Evolutionary conservation across 2,329 filamentous ascomycete species (phyloP), one percentile per base, ranked within the genome.

Genomic region (Verticillium tricorpus): DNA sequence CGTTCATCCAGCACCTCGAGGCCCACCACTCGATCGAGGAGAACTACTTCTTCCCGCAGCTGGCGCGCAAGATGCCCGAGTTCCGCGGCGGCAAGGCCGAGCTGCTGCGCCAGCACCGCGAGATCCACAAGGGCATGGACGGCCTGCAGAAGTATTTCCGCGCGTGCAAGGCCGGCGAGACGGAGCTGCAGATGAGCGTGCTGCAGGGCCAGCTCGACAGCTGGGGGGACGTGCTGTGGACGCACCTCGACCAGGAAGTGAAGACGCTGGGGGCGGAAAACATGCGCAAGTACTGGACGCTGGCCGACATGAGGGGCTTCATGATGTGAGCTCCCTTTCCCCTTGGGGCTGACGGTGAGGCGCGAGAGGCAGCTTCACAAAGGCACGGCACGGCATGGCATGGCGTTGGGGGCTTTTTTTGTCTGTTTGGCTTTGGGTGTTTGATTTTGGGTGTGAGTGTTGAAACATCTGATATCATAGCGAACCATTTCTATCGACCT

Each of bases 21-120:
- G 76, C 85, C 62, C 93, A 97, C 77, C 93, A 97, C 78, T 79
- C 78, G 62, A 94, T 96, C 69, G 93, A 97, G 74, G 93, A 97
- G 75, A 77, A 80, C 34, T 85, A 92, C 72, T 81, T 97, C 50
- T 97, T 96, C 74, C 93, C 93, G 1, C 71, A 88, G 0, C 83
- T 97, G 2, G 92, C 90, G 14, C 79, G 78, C 68, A 88, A 86
- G 67, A 96, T 96, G 92, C 87, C 90, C 5, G 88, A 90, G 66
- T 96, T 96, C 71, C 79, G 80, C 25, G 67, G 67, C 54, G 69
- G 72, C 11, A 67, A 64, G 56, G 81, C 88, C 15, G 83, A 89
- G 70, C 77, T 95, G 56, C 74, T 95, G 58, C 82, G 77, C 8
- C 92, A 97, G 77, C 93, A 97, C 73, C 82, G 82, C 69, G 77